These are phyloP conservation scores for Mycena vulgaris DNA, from an alignment of 768 basidiomycete genomes.

Conservation along the genomic window DNA sequence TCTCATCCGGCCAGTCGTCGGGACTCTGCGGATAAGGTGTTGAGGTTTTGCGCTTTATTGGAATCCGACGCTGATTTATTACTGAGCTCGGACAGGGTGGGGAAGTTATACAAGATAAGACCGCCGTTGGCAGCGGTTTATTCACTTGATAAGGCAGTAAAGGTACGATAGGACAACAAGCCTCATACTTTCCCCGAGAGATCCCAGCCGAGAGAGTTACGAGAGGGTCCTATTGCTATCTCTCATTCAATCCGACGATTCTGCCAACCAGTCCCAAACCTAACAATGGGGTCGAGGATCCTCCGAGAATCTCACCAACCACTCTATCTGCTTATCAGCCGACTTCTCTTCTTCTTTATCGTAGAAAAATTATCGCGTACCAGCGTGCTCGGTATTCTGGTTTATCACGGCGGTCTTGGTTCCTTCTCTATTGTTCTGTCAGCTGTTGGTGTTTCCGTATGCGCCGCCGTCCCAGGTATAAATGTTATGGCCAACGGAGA, in stretches of 20 bases:
- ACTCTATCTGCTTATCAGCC: neutral
- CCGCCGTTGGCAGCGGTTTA: too few species aligned
- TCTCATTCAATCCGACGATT: neutral
- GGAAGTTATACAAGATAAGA: neutral
- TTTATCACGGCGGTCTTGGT: neutral
- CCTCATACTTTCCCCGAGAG: neutral
- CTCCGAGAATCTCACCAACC: neutral
- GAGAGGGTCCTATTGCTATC: too few species aligned
- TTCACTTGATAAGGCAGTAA: neutral
- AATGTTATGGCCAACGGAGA: neutral
- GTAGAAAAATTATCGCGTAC: neutral
- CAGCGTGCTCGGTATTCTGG: neutral
- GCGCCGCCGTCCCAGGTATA: conserved; percentile 1
- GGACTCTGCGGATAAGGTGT: neutral
- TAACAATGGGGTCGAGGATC: neutral
- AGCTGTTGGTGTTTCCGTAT: neutral
- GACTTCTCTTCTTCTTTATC: neutral
- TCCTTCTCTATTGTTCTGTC: neutral
- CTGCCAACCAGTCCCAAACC: neutral
- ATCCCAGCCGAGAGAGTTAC: too few species aligned
- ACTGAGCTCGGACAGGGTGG: neutral
- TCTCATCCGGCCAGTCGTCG: too few species aligned
- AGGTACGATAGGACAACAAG: too few species aligned
- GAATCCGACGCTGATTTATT: neutral
- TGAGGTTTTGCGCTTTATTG: neutral